These are phyloP conservation scores for Rugiboletus extremiorientalis DNA, from an alignment of 1,284 basidiomycete species.

Conservation along the genomic window DNA sequence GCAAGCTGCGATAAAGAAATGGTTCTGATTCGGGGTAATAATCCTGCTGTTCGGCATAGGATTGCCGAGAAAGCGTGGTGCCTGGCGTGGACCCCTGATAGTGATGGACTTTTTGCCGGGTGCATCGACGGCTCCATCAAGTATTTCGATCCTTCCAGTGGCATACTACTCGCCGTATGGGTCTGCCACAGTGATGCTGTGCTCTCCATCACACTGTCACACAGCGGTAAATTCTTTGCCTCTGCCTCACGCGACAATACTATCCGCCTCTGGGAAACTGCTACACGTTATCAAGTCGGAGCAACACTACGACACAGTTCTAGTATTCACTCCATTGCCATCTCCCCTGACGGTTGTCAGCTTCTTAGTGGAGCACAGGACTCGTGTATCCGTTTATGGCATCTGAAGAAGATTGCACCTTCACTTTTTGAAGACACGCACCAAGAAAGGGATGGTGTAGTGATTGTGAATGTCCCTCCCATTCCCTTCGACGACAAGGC, in stretches of 20 bases:
- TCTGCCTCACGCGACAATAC: background rate
- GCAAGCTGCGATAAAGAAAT: background rate
- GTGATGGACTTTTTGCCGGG: background rate
- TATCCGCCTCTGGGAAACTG: constrained; percentile 1
- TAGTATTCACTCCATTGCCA: background rate
- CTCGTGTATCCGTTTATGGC: background rate
- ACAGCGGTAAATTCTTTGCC: background rate
- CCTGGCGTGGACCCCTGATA: background rate
- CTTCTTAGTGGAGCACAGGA: background rate
- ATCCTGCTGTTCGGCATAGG: background rate
- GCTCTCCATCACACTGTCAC: background rate
- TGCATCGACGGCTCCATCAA: background rate
- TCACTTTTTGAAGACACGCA: background rate
- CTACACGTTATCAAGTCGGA: background rate
- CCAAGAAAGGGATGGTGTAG: background rate
- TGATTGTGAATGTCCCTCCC: too few relatives aligned
- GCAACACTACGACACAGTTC: background rate
- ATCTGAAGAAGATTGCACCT: background rate
- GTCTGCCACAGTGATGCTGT: background rate
- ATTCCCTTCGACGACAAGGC: background rate
- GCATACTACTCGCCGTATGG: background rate
- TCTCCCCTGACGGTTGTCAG: background rate
- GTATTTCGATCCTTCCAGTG: background rate
- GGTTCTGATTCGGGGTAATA: background rate
- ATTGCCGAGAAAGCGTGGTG: background rate